These are phyloP conservation scores for Paecilomyces sp. DNA, from an alignment of 2,329 filamentous ascomycete genomes.

Conservation along the genomic window DNA sequence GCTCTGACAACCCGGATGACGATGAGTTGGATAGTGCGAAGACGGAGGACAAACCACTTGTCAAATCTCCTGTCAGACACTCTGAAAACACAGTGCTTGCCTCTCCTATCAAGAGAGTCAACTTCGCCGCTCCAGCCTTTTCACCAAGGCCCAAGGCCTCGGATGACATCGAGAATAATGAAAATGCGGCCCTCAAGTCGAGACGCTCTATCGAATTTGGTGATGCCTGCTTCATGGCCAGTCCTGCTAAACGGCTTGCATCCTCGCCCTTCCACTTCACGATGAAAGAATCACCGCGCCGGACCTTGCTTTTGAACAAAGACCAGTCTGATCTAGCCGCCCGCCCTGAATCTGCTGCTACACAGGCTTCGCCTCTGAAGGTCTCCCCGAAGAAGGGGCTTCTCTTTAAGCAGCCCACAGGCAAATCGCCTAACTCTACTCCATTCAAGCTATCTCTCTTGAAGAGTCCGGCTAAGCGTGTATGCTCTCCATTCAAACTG, in stretches of 20 bases:
- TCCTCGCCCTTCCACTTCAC: slow-evolving; percentile 37
- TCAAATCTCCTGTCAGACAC: slow-evolving; percentile 27
- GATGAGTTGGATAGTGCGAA: slow-evolving; percentile 36
- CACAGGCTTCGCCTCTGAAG: slow-evolving; percentile 32
- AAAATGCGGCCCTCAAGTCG: slow-evolving; percentile 19
- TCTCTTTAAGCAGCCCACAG: slow-evolving; percentile 17
- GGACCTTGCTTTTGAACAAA: slow-evolving; percentile 19
- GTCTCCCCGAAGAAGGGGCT: slow-evolving; percentile 36
- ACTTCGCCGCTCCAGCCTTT: slow-evolving; percentile 18
- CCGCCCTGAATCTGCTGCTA: slow-evolving; percentile 21
- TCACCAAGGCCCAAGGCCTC: slow-evolving; percentile 4
- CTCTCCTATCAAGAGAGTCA: slow-evolving; percentile 32
- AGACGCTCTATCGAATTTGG: slow-evolving; percentile 22
- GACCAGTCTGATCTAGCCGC: slow-evolving; percentile 12
- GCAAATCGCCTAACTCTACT: slow-evolving; percentile 22
- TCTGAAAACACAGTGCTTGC: slow-evolving; percentile 21
- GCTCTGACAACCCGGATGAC: slow-evolving; percentile 32
- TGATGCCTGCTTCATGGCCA: slow-evolving; percentile 31
- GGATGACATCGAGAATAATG: slow-evolving; percentile 21
- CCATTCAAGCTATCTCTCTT: slow-evolving; percentile 32
- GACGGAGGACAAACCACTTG: slow-evolving; percentile 18
- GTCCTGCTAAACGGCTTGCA: slow-evolving; percentile 38
- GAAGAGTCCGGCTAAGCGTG: slow-evolving; percentile 38
- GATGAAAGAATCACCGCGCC: slow-evolving; percentile 34
- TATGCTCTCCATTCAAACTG: slow-evolving; percentile 6